phyloP scores from a whole-genome alignment of 2,329 filamentous ascomycete genomes.

The Xylaria hypoxylon region DNA sequence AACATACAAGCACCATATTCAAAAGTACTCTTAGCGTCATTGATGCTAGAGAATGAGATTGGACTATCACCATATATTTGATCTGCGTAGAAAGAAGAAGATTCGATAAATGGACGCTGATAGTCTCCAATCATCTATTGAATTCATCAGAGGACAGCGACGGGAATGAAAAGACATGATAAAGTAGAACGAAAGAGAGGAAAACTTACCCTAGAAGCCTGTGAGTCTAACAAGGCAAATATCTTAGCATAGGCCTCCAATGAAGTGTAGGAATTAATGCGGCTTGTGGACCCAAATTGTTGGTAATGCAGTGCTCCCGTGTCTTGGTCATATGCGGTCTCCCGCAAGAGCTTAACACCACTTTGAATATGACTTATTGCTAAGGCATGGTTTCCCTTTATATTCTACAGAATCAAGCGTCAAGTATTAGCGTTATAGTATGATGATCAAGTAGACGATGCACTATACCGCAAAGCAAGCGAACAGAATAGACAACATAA shows the following conservation, averaged over 20 bases:
- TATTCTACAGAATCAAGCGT: neutral
- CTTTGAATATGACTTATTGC: constrained; percentile 29
- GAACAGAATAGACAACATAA: constrained; percentile 26
- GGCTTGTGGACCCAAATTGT: constrained; percentile 9
- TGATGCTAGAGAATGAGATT: constrained; percentile 27
- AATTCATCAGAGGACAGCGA: neutral
- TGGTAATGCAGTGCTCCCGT: constrained; percentile 8
- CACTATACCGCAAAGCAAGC: constrained; percentile 27
- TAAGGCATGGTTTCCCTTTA: constrained; percentile 25
- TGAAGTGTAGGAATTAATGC: constrained; percentile 24
- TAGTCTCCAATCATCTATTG: constrained; percentile 28
- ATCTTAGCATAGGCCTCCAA: constrained; percentile 22
- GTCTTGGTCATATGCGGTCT: constrained; percentile 21
- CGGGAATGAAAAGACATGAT: neutral
- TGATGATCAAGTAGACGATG: neutral
- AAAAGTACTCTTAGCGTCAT: constrained; percentile 21
- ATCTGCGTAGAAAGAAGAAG: constrained; percentile 1
- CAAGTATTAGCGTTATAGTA: neutral
- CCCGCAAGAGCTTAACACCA: constrained; percentile 26
- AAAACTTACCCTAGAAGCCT: constrained; percentile 19
- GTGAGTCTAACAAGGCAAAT: constrained; percentile 24
- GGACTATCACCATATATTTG: constrained; percentile 18
- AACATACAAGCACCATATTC: constrained; percentile 30
- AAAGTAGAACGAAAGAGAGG: neutral
- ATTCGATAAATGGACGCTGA: neutral